Base-by-base conservation (phyloP, 352 stramenopile genomes). In the Phytophthora nicotianae region DNA sequence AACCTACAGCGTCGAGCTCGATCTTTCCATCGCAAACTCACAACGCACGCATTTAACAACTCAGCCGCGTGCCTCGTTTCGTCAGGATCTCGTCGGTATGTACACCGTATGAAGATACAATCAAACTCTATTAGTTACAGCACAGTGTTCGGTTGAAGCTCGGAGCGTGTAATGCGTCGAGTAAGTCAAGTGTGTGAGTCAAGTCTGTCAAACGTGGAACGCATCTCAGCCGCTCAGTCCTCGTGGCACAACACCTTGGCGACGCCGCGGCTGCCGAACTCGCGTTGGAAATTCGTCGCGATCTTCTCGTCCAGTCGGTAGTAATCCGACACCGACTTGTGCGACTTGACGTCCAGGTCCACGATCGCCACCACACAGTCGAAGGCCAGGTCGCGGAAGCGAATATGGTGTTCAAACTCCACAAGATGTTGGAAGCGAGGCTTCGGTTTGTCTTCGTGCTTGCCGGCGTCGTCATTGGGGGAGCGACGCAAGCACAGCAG, bases 251-350 rank as follows among this genome's bases (percentile, higher is more conserved):
- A 50, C 17, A 56, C 50, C 23, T 75, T 67, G 21, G 69, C 70
- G 1, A 72, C 43, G 11, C 62, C 70, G 11, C 58, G 62, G 32
- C 70, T 70, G 49, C 69, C 69, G 50, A 85, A 81, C 49, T 79
- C 72, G 50, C 38, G 54, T 17, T 72, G 57, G 50, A 86, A 91
- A 59, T 89, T 82, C 51, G 70, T 62, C 29, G 80, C 80, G 20
- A 95, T 95, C 68, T 88, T 87, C 41, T 91, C 73, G 63, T 96
- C 88, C 19, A 94, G 65, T 5, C 75, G 74, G 61, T 86, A 91
- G 68, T 95, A 96, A 60, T 91, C 79, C 33, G 79, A 75, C 42
- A 96, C 77, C 9, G 85, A 91, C 63, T 94, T 94, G 79, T 95
- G 83, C 45, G 83, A 89, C 71, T 95, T 96, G 61, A 91, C 75